Base-by-base conservation (phyloP, 2,329 filamentous ascomycete genomes). In the Penicillium sp. region DNA sequence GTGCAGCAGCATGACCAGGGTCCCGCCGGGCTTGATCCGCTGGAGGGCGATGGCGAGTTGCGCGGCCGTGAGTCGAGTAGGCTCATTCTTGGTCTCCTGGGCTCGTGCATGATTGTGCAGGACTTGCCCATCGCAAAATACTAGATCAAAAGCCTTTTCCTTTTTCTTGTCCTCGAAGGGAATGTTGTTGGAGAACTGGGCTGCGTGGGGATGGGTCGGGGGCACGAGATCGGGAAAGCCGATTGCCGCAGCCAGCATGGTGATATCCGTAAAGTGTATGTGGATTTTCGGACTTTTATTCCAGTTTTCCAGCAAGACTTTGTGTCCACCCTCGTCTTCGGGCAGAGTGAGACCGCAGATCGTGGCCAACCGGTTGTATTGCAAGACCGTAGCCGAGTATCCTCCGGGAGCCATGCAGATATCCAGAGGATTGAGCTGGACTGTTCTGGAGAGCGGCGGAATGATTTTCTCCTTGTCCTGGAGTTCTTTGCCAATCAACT, bases 331-430 rank as follows among this genome's bases (percentile, higher is more conserved):
- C 6, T 48, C 25, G 22, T n/a, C 12, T 8, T 25, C 8, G 4
- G 45, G 45, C 45, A 48, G 15, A 10, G 11, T 48, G 6, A 48
- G 15, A 6, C 4, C 45, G 15, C 20, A 22, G 20, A 54, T 7
- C 7, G 20, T 15, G 10, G 55, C 49, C 5, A 28, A 37, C 20
- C 28, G 41, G 10, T 58, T 58, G 31, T 41, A 14, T 22, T 31
- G 54, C 49, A 58, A n/a, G 15, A 42, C 41, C 7, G 49, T 53
- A 1, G 25, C 17, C 3, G 39, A 41, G n/a, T 38, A 58, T 28
- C 39, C 55, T 15, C 55, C 55, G 7, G 55, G 55, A 5, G 38
- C 57, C 58, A 60, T 57, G 34, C 55, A 54, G 4, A 58, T 37
- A 17, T 58, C 55, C 5, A 58, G 20, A 41, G 17, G 20, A 5